Percentiles rank a stretch among this genome's conserved stretches.
These are phyloP conservation scores for Kentomonas sorsogonicus DNA, from an alignment of 208 protist species.

Conservation along the genomic window DNA sequence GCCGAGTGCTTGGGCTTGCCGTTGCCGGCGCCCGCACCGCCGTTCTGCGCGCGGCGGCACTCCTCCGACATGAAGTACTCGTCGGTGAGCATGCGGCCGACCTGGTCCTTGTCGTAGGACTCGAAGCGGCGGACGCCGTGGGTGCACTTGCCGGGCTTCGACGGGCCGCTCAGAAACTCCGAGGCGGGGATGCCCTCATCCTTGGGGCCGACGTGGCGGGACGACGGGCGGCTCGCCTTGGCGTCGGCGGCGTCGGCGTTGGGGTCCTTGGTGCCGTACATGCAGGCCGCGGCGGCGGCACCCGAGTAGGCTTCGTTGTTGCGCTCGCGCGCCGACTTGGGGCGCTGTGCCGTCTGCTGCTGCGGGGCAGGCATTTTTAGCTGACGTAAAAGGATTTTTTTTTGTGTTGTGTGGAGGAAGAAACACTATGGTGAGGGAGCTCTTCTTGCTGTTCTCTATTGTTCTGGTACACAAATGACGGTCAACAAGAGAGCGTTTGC, in stretches of 20 bases:
- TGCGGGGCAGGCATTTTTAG: too few relatives aligned
- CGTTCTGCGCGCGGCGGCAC: constrained; percentile 12
- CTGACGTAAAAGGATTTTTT: too few relatives aligned
- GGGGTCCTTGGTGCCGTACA: constrained; percentile 14
- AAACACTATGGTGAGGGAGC: too few relatives aligned
- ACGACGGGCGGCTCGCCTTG: constrained; percentile 15
- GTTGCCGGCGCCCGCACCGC: constrained; percentile 13
- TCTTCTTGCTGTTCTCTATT: too few relatives aligned
- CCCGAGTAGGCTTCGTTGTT: constrained; percentile 26
- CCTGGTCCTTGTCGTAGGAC: constrained; percentile 35
- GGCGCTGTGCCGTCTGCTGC: too few relatives aligned
- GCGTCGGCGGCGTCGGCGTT: constrained; percentile 7
- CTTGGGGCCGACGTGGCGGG: constrained; percentile 18
- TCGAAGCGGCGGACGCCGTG: constrained; percentile 65
- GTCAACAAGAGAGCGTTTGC: too few relatives aligned
- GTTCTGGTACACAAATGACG: too few relatives aligned
- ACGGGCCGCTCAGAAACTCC: constrained; percentile 68
- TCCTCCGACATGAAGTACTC: constrained; percentile 43
- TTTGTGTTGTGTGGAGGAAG: too few relatives aligned
- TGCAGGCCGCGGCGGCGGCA: constrained; percentile 21
- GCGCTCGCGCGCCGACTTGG: constrained; percentile 21
- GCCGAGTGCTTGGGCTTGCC: neutral
- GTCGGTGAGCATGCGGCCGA: constrained; percentile 66
- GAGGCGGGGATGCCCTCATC: constrained; percentile 37
- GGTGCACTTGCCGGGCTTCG: constrained; percentile 42